Evolutionary conservation across 495 filamentous ascomycete species (phyloP), one percentile per base, ranked within the genome.

Genomic region (Annulohypoxylon bovei): DNA sequence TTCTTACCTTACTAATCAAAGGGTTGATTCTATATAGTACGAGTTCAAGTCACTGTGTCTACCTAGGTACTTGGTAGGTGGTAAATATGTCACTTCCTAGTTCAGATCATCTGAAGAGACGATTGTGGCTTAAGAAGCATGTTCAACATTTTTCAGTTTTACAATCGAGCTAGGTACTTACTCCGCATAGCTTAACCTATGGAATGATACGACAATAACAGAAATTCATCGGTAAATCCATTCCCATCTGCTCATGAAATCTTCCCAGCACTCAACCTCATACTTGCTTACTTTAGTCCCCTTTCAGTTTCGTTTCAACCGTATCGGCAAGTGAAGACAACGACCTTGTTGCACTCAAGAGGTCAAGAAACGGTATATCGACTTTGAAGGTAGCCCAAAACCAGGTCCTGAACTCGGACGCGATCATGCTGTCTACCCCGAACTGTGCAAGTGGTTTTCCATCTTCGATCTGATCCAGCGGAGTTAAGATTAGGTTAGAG

Each of bases 401-500:
- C 47, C 47, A 52, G 2, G 25, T 52, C 32, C 47, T 11, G 3
- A 52, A 32, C 25, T 52, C 47, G 12, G 47, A 30, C 25, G 47
- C 47, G 1, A 52, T 52, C 47, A 52, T 52, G 27, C 47, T 52
- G n/a, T 52, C 47, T 16, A 52, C 27, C 2, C 47, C 47, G n/a
- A 30, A 52, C 11, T 52, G 25, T 7, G 25, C 27, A 1, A 52
- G 12, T 2, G 78, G 40, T 27, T 74, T 76, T 1, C 28, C 12
- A 0, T 57, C 30, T 25, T 77, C 70, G 1, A 84, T 62, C 39
- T 81, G 64, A 20, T 82, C 79, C 4, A 74, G 2, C n/a, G 49
- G 49, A 1, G 28, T 22, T 0, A 32, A 28, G 23, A 33, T 30
- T 1, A 53, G n/a, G 6, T 33, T 53, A 8, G 49, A 53, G 28